Evolutionary conservation across 352 stramenopile species (phyloP).

Genomic region (Pythium chondricola): DNA sequence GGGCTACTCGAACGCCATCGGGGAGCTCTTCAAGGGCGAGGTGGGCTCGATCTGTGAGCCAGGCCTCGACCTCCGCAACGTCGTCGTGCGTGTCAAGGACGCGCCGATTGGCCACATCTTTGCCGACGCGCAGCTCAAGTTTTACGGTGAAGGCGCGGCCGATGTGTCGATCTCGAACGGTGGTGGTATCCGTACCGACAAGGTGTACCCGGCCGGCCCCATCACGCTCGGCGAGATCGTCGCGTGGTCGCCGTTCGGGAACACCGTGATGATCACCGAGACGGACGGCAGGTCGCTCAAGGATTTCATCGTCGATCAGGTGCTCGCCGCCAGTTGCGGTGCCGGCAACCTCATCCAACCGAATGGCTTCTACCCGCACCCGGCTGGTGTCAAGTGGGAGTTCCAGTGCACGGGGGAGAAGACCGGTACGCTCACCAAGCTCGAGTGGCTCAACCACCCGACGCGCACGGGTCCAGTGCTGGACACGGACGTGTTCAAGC

Average conservation of each 20-base stretch:
- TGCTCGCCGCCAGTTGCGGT: constrained; percentile 45
- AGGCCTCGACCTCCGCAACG: constrained; percentile 40
- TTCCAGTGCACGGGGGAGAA: constrained; percentile 46
- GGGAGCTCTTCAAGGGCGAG: constrained; percentile 28
- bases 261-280: constrained; percentile 50
- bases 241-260: constrained; percentile 62
- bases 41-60: constrained; percentile 50
- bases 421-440: constrained; percentile 30
- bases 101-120: constrained; percentile 52
- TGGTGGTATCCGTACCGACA: constrained; percentile 60
- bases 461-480: constrained; percentile 36
- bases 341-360: constrained; percentile 26
- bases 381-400: constrained; percentile 58
- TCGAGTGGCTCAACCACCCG: constrained; percentile 57
- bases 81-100: constrained; percentile 42
- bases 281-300: constrained; percentile 56
- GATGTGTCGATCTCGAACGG: constrained; percentile 63
- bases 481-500: constrained; percentile 52
- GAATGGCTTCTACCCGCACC: constrained; percentile 66
- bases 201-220: constrained; percentile 34
- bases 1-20: constrained; percentile 35
- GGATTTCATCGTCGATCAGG: constrained; percentile 44
- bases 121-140: constrained; percentile 34
- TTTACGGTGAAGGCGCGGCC: constrained; percentile 40
- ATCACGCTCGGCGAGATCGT: constrained; percentile 56